Percentiles rank a stretch among this genome's conserved stretches.
Evolutionary conservation across 352 stramenopile genomes (phyloP).

Genomic region (Globisporangium sylvaticum): DNA sequence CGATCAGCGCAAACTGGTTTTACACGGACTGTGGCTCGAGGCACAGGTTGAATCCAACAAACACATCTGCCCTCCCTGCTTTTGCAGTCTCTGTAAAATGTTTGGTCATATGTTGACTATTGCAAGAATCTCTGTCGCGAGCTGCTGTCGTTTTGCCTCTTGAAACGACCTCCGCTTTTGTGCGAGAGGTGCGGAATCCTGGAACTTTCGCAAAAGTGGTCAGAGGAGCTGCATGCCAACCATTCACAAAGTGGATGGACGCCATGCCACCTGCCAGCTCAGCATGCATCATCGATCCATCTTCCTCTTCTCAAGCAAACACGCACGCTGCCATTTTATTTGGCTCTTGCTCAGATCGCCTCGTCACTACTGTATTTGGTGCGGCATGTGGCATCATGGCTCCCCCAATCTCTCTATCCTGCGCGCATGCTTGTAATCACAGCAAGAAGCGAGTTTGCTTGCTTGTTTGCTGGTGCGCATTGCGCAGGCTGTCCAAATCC

Average conservation of each 20-base stretch:
- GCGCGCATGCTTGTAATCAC: background rate
- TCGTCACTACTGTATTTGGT: background rate
- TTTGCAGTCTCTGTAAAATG: no score
- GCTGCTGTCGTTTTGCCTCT: background rate
- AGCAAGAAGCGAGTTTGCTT: no score
- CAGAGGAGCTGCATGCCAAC: no score
- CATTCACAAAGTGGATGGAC: no score
- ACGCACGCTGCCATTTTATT: background rate
- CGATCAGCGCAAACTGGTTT: background rate
- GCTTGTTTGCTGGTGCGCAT: no score
- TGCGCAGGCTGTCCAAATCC: background rate
- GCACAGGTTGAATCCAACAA: no score
- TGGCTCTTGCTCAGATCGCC: background rate
- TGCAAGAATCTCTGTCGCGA: no score
- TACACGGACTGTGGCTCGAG: background rate
- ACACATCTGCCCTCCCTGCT: no score
- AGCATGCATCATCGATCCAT: background rate
- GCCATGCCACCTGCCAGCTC: conserved; percentile 3
- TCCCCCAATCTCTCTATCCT: background rate
- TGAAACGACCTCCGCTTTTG: background rate
- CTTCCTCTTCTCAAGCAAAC: background rate
- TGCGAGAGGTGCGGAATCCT: no score
- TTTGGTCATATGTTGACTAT: no score
- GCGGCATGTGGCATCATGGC: background rate
- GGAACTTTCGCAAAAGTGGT: background rate